phyloP scores from a whole-genome alignment of 129 eudicot species.

The sunflower (Helianthus annuus) region DNA sequence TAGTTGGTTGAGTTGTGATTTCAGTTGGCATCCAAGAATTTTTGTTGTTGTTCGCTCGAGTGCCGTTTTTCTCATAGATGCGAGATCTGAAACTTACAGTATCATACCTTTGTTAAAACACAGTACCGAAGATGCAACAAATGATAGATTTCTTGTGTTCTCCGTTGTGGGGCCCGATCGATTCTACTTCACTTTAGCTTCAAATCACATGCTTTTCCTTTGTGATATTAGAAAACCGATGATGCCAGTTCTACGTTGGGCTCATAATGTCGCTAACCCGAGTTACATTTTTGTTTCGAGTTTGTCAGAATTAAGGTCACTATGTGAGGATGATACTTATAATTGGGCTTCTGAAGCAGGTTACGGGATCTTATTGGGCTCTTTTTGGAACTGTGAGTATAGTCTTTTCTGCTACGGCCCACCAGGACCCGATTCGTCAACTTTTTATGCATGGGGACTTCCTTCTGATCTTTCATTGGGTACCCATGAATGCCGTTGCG shows the following conservation, averaged over 20 bases:
- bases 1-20: conserved; percentile 78
- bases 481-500: conserved; percentile 54
- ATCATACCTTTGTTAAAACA: conserved; percentile 51
- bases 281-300: conserved; percentile 44
- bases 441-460: conserved; percentile 72
- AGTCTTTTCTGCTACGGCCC: conserved; percentile 78
- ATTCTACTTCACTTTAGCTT: conserved; percentile 50
- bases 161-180: conserved; percentile 54
- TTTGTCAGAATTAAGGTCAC: conserved; percentile 66
- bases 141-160: conserved; percentile 56
- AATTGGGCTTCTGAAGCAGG: conserved; percentile 64
- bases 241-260: conserved; percentile 68
- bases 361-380: conserved; percentile 62
- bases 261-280: conserved; percentile 54
- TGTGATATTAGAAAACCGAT: conserved; percentile 74
- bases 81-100: conserved; percentile 37
- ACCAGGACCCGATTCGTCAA: conserved; percentile 37
- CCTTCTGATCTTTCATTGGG: conserved; percentile 60
- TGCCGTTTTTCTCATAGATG: conserved; percentile 63
- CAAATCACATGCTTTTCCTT: conserved; percentile 51
- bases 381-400: conserved; percentile 75
- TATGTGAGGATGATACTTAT: conserved; percentile 34
- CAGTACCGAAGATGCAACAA: conserved; percentile 3
- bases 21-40: conserved; percentile 81
- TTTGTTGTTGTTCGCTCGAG: conserved; percentile 51